phyloP scores from a whole-genome alignment of 345 rosid genomes.

The Geranium rotundifolium region DNA sequence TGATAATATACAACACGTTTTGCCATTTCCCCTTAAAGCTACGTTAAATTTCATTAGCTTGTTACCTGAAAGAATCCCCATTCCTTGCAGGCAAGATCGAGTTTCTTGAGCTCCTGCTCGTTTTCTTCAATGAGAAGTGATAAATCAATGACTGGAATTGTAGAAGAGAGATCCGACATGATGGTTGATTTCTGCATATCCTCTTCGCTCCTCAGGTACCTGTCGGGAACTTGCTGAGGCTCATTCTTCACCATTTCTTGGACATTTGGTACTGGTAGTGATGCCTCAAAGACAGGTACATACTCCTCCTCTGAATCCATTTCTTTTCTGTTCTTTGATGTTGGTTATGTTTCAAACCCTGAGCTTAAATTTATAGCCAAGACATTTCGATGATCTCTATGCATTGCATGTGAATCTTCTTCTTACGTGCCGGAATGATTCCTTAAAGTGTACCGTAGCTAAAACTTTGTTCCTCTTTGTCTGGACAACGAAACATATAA shows the following conservation, averaged over 20 bases:
- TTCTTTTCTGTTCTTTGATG: conserved; percentile 1
- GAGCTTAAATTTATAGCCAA: no score
- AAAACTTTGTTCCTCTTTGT: no score
- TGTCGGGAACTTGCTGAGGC: conserved; percentile 19
- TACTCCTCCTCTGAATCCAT: conserved; percentile 10
- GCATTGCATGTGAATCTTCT: no score
- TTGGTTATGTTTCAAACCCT: no score
- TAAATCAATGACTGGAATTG: conserved; percentile 17
- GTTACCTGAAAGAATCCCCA: conserved; percentile 28
- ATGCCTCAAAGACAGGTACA: conserved; percentile 9
- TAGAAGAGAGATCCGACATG: conserved; percentile 12
- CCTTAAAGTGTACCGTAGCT: no score
- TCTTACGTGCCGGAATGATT: no score
- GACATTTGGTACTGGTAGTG: conserved; percentile 22
- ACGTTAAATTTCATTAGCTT: neutral
- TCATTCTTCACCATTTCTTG: conserved; percentile 20
- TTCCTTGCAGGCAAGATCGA: conserved; percentile 17
- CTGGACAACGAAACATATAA: no score
- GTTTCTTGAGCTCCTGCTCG: conserved; percentile 13
- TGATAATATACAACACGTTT: no score
- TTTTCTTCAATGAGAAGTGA: conserved; percentile 14
- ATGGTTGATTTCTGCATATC: conserved; percentile 2
- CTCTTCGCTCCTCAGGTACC: conserved; percentile 15
- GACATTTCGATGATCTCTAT: no score
- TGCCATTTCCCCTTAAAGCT: neutral